Percentiles rank a stretch among this genome's conserved stretches.
phyloP scores from a whole-genome alignment of 805 yeast genomes.

The Hanseniaspora valbyensis region DNA sequence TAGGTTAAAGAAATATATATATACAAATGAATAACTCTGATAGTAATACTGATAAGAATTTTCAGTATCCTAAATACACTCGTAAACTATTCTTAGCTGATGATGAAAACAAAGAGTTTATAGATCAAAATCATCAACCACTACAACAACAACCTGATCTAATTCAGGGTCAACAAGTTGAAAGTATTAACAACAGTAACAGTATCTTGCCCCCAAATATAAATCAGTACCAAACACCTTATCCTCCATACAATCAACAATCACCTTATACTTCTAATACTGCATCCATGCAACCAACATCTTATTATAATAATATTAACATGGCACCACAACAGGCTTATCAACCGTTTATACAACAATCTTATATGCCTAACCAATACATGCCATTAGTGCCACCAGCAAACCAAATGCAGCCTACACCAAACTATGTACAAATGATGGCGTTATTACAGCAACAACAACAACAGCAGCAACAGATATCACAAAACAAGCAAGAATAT shows the following conservation, averaged over 20 bases:
- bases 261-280: not conserved
- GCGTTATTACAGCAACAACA: not conserved
- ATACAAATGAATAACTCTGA: not conserved
- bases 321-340: not conserved
- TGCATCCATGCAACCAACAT: not conserved
- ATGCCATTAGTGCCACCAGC: not conserved
- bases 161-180: too few relatives aligned
- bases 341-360: not conserved
- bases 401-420: not conserved
- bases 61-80: constrained; percentile 14
- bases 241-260: not conserved
- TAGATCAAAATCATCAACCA: too few relatives aligned
- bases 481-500: too few relatives aligned
- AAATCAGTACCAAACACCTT: not conserved
- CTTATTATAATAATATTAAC: not conserved
- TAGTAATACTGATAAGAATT: not conserved
- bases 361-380: not conserved
- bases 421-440: constrained; percentile 13
- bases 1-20: too few relatives aligned
- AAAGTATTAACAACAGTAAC: too few relatives aligned
- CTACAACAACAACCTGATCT: too few relatives aligned
- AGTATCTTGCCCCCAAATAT: not conserved
- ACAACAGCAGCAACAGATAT: not conserved
- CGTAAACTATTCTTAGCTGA: constrained; percentile 14
- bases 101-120: constrained; percentile 13